A percentile compares a stretch with the other conserved stretches of the same genome.
Conservation (phyloP, 164 flowering plant genomes). For the Magnolia changhungtana region DNA sequence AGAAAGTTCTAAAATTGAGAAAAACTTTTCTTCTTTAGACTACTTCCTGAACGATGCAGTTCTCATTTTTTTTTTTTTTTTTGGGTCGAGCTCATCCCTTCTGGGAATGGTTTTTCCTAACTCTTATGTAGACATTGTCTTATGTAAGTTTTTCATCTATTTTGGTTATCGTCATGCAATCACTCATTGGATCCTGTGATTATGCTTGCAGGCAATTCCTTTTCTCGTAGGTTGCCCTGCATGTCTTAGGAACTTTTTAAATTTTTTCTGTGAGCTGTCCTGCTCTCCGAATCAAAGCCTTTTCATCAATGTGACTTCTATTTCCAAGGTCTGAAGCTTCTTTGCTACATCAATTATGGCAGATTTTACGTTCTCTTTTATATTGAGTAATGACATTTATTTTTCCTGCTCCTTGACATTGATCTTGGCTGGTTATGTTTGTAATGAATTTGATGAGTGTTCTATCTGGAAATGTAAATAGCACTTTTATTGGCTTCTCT, state of each 20-base stretch:
- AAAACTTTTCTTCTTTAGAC: not conserved
- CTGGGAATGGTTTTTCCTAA: not conserved
- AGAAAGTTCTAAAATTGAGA: too few species aligned
- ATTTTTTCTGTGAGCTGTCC: slow-evolving; percentile 89
- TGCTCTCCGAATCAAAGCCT: slow-evolving; percentile 97
- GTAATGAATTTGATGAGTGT: not conserved
- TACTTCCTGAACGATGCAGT: not conserved
- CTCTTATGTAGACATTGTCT: not conserved
- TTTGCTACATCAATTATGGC: not conserved
- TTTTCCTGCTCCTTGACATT: not conserved
- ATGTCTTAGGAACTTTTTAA: slow-evolving; percentile 93
- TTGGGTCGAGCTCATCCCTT: not conserved
- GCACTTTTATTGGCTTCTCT: too few species aligned
- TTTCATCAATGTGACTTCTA: slow-evolving; percentile 88
- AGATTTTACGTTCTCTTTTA: not conserved
- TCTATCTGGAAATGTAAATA: not conserved
- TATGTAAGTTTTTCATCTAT: not conserved
- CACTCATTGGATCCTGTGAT: not conserved
- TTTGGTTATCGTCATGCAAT: not conserved
- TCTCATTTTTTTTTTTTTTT: too few species aligned
- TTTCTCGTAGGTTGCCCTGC: slow-evolving; percentile 99
- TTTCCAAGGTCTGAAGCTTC: slow-evolving; percentile 52
- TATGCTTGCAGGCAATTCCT: slow-evolving; percentile 83
- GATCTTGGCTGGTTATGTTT: not conserved
- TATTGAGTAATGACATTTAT: not conserved